Evolutionary conservation across 148 eudicot species (phyloP).

Genomic region (Rhododendron ferrugineum): DNA sequence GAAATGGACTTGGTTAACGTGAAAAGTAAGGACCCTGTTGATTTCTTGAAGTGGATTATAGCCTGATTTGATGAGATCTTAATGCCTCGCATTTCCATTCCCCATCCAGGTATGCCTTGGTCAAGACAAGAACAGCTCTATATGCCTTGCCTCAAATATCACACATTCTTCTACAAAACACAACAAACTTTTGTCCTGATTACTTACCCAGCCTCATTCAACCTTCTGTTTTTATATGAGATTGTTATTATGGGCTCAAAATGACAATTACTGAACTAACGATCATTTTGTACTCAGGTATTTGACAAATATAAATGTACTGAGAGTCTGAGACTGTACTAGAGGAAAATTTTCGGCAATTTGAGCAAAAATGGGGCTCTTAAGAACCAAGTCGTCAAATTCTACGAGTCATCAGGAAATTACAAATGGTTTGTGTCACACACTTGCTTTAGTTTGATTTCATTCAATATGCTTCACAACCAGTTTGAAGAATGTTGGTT

Average conservation of each 20-base stretch:
- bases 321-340: neutral
- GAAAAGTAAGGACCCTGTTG: neutral
- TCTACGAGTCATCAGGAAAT: neutral
- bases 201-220: neutral
- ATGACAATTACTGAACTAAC: neutral
- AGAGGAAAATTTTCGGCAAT: neutral
- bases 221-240: neutral
- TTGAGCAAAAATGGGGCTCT: neutral
- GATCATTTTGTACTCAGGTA: neutral
- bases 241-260: neutral
- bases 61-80: slow-evolving; percentile 56
- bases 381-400: neutral
- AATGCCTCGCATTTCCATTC: slow-evolving; percentile 65
- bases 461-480: neutral
- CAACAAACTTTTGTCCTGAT: neutral
- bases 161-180: slow-evolving; percentile 69
- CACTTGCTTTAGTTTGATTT: neutral
- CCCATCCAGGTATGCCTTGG: slow-evolving; percentile 51
- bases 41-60: too few species aligned
- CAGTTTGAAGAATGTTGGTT: neutral
- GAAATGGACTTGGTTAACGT: neutral
- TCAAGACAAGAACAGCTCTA: slow-evolving; percentile 78
- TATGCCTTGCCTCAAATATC: slow-evolving; percentile 60
- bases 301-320: neutral
- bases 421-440: neutral